Evolutionary conservation across 352 stramenopile genomes (phyloP), one percentile per base, ranked within the genome.

Genomic region (Phytophthora brassicae): DNA sequence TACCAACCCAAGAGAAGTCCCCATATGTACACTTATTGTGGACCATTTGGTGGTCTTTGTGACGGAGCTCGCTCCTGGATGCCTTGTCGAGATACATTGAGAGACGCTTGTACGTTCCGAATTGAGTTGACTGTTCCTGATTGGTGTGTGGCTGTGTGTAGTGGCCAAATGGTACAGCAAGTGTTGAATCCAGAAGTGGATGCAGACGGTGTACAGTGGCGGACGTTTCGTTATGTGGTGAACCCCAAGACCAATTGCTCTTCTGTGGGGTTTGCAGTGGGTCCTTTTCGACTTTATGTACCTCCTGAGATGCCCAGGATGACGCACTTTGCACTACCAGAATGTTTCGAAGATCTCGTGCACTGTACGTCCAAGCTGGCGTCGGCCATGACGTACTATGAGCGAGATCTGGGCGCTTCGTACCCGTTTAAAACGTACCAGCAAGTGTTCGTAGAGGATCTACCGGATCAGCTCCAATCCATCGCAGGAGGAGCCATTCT

Each of bases 371-470:
- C 78, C 13, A 90, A 85, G 52, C 62, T 91, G 26, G 70, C 85
- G 19, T 92, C 81, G 14, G 75, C 80, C 2, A 88, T 93, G 74
- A 75, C 79, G 62, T 93, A 90, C 61, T 92, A 88, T 68, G 84
- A 95, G 60, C 71, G 76, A 22, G 81, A 72, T 26, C 61, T 95
- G 33, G 88, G 86, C 23, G 66, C 74, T 16, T 74, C 73, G 59
- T 95, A 92, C 47, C 86, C 86, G 47, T 93, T 92, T 64, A 90
- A 91, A 61, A 92, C 82, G 35, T 95, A 95, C 58, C 78, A 92
- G 70, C 86, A 95, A 48, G 82, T 95, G 31, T 95, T 93, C 68
- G 82, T 95, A 4, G 84, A 95, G 50, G 86, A 95, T 45, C 77
- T 86, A 2, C 82, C 86, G 0, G 82, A 92, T 50, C 70, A 92